Conservation (phyloP, 2,329 filamentous ascomycete genomes). For the Stagonosporopsis rhizophila region DNA sequence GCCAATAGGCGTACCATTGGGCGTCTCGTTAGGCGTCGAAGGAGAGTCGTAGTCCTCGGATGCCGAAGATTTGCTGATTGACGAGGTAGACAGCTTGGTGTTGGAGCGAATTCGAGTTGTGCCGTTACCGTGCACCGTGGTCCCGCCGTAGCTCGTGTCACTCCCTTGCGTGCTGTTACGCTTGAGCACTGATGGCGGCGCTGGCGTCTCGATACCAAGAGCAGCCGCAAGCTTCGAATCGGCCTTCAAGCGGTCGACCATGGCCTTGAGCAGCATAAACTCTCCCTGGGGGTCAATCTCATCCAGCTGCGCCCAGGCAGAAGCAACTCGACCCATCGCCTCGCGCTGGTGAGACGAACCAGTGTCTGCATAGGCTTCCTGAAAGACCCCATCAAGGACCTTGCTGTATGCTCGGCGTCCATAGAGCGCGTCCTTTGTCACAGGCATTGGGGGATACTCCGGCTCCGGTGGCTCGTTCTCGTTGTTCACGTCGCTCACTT, state of each 20-base stretch:
- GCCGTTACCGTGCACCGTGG: conserved; percentile 44
- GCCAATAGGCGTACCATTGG: conserved; percentile 29
- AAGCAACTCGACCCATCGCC: conserved; percentile 80
- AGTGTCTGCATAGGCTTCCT: conserved; percentile 86
- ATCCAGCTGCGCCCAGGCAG: conserved; percentile 85
- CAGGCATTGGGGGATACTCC: conserved; percentile 61
- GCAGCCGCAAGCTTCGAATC: conserved; percentile 69
- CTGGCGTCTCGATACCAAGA: conserved; percentile 49
- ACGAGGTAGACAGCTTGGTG: conserved; percentile 29
- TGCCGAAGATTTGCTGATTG: conserved; percentile 24
- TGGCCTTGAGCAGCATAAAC: conserved; percentile 80
- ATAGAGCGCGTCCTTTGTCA: conserved; percentile 78
- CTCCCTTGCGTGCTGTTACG: conserved; percentile 41
- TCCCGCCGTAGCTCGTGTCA: conserved; percentile 43
- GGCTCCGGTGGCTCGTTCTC: conserved; percentile 66
- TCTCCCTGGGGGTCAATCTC: conserved; percentile 88
- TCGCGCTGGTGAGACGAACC: conserved; percentile 75
- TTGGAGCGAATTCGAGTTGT: conserved; percentile 45
- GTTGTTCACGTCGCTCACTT: conserved; percentile 69
- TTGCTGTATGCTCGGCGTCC: conserved; percentile 83
- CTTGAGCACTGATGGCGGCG: conserved; percentile 34
- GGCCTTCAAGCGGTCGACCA: conserved; percentile 75
- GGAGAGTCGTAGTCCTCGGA: conserved; percentile 34
- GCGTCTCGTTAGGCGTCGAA: conserved; percentile 23
- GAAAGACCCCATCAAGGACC: conserved; percentile 80